phyloP scores from a whole-genome alignment of 306 rosid species.

The Vicia sativa region DNA sequence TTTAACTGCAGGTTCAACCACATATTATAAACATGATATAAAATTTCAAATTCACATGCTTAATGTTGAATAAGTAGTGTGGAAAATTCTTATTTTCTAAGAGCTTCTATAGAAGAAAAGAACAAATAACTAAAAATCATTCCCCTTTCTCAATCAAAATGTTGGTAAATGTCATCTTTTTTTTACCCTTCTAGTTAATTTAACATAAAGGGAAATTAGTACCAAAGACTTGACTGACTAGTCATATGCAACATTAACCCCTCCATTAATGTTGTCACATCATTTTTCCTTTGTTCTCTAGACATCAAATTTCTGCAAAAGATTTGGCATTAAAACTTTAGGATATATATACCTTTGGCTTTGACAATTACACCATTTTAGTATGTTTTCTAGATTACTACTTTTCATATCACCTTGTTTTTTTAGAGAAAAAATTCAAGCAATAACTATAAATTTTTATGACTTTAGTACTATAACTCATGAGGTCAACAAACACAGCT shows the following conservation, averaged over 20 bases:
- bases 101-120: background rate
- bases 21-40: too few relatives aligned
- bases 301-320: conserved; percentile 36
- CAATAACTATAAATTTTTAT: conserved; percentile 12
- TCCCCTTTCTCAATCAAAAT: background rate
- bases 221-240: conserved; percentile 31
- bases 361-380: conserved; percentile 26
- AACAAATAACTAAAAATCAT: background rate
- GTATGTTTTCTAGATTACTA: conserved; percentile 14
- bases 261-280: conserved; percentile 43
- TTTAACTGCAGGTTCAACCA: too few relatives aligned
- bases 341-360: conserved; percentile 32
- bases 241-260: conserved; percentile 32
- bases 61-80: background rate
- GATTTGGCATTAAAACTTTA: conserved; percentile 36
- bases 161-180: conserved; percentile 14
- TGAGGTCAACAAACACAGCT: conserved; percentile 20
- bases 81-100: background rate
- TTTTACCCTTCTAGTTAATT: conserved; percentile 12
- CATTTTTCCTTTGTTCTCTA: conserved; percentile 35
- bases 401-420: conserved; percentile 25
- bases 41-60: too few relatives aligned
- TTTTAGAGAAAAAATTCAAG: conserved; percentile 15
- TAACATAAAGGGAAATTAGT: conserved; percentile 4
- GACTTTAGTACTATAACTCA: background rate